phyloP scores from a whole-genome alignment of 164 flowering plant species.

The Amborella trichopoda region DNA sequence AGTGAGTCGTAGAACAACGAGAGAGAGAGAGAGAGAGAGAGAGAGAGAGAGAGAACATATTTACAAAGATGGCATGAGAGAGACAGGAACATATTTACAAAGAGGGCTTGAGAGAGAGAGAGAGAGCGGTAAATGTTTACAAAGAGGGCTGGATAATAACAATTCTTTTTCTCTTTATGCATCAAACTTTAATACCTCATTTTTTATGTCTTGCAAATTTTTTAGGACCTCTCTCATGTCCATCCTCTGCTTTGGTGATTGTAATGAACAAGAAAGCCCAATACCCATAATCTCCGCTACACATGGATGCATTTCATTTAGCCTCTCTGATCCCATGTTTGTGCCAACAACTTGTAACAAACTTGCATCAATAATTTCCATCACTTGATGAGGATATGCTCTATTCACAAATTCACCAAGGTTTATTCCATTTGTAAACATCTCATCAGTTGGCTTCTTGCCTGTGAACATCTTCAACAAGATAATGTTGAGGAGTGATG shows the following conservation, averaged over 20 bases:
- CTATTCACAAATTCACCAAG: conserved; percentile 3
- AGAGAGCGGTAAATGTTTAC: too few relatives aligned
- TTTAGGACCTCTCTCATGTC: conserved; percentile 4
- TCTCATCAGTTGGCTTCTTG: conserved; percentile 3
- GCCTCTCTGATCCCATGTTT: not conserved
- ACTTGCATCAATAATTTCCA: conserved; percentile 1
- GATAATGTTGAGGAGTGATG: conserved; percentile 1
- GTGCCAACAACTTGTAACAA: not conserved
- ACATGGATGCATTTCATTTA: not conserved
- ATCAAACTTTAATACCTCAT: too few relatives aligned
- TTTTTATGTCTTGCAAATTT: not conserved
- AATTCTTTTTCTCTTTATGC: too few relatives aligned
- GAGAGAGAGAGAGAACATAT: too few relatives aligned
- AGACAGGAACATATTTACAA: too few relatives aligned
- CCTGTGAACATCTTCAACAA: conserved; percentile 11
- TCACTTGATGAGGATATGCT: not conserved
- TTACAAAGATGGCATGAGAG: too few relatives aligned
- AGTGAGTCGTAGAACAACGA: too few relatives aligned
- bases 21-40: too few relatives aligned
- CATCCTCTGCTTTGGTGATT: not conserved
- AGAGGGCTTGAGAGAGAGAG: too few relatives aligned
- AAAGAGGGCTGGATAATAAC: too few relatives aligned
- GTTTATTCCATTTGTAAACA: conserved; percentile 2
- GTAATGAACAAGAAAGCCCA: conserved; percentile 6
- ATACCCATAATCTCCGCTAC: not conserved